These are phyloP conservation scores for Candida sp. DNA, from an alignment of 1,139 yeast genomes.

Conservation along the genomic window DNA sequence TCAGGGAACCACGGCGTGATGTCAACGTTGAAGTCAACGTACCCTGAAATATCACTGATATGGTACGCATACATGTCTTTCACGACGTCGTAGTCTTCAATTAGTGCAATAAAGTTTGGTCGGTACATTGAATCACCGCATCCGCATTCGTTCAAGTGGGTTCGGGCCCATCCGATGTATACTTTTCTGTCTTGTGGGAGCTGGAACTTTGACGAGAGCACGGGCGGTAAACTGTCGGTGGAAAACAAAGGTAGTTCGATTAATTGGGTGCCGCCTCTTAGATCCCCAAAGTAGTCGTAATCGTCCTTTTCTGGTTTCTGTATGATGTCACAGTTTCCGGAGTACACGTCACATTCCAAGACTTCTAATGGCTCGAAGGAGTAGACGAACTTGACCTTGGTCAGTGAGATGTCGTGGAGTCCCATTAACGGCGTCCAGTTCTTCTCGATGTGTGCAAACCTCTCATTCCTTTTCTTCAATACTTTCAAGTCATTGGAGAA, in stretches of 20 bases:
- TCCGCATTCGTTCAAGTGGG: constrained; percentile 51
- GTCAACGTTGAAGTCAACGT: constrained; percentile 43
- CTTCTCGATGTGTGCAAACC: constrained; percentile 41
- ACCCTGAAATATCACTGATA: constrained; percentile 43
- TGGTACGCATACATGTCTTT: constrained; percentile 28
- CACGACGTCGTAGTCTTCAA: constrained; percentile 43
- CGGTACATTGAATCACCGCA: constrained; percentile 54
- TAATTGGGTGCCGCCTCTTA: constrained; percentile 57
- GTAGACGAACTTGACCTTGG: constrained; percentile 42
- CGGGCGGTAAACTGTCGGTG: constrained; percentile 19
- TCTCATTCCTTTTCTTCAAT: constrained; percentile 30
- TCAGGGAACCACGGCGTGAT: constrained; percentile 42
- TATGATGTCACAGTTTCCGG: constrained; percentile 39
- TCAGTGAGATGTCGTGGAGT: constrained; percentile 5
- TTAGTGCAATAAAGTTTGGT: constrained; percentile 46
- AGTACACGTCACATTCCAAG: constrained; percentile 45
- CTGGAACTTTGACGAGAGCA: constrained; percentile 21
- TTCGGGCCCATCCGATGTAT: constrained; percentile 56
- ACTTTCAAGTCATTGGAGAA: constrained; percentile 25
- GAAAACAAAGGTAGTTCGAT: constrained; percentile 34
- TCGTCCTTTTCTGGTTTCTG: constrained; percentile 24
- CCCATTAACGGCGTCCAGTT: constrained; percentile 57
- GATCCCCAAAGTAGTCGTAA: constrained; percentile 28
- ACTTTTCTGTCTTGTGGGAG: constrained; percentile 41
- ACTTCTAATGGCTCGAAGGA: constrained; percentile 49